Evolutionary conservation across 495 filamentous ascomycete species (phyloP).

Genomic region (Wilcoxina mikolae): DNA sequence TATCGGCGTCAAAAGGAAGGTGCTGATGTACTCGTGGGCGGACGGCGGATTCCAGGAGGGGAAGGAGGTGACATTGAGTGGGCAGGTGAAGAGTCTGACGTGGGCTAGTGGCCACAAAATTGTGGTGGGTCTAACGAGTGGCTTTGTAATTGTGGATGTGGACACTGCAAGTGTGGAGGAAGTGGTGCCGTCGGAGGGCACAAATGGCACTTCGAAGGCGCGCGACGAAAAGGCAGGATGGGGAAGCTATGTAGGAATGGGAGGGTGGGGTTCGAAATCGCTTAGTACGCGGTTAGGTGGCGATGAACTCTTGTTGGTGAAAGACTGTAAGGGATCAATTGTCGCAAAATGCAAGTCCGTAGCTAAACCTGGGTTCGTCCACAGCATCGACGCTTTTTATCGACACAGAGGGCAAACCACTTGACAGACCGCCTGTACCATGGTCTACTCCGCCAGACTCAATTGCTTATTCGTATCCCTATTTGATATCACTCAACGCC

Average conservation of each 20-base stretch:
- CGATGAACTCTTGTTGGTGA: conserved; percentile 74
- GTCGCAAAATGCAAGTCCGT: neutral
- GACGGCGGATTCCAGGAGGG: conserved; percentile 78
- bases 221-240: conserved; percentile 47
- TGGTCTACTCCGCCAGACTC: conserved; percentile 80
- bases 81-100: conserved; percentile 64
- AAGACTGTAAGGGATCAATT: conserved; percentile 47
- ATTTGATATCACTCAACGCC: conserved; percentile 72
- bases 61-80: conserved; percentile 61
- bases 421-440: conserved; percentile 75
- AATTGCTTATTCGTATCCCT: conserved; percentile 91
- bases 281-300: conserved; percentile 67
- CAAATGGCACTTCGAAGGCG: conserved; percentile 50
- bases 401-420: conserved; percentile 60
- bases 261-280: conserved; percentile 77
- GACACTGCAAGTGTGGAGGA: conserved; percentile 53
- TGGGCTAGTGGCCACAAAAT: conserved; percentile 79
- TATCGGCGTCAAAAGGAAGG: conserved; percentile 78
- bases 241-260: conserved; percentile 81
- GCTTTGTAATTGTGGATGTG: conserved; percentile 82
- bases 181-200: conserved; percentile 61
- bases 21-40: conserved; percentile 87
- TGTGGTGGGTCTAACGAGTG: conserved; percentile 72
- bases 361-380: neutral
- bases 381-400: conserved; percentile 71